phyloP scores from a whole-genome alignment of 2,329 filamentous ascomycete species.

The Fusarium nurragi region DNA sequence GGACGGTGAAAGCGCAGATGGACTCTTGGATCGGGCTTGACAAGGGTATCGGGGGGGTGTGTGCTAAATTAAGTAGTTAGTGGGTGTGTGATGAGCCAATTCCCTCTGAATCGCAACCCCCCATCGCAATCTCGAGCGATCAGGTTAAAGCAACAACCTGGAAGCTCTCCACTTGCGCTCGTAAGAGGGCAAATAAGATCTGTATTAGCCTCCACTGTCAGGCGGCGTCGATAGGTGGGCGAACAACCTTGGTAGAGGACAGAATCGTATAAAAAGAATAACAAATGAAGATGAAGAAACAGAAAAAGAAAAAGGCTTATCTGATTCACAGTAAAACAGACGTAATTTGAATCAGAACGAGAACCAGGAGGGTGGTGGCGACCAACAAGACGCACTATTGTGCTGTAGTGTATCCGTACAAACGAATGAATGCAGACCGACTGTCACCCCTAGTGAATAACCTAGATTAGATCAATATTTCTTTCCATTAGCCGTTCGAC shows the following conservation, averaged over 20 bases:
- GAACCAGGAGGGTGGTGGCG: background rate
- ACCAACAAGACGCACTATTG: background rate
- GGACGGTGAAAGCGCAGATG: conserved; percentile 35
- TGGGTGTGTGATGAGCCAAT: background rate
- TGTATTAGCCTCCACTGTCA: conserved; percentile 21
- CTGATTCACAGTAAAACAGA: background rate
- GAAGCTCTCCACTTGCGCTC: conserved; percentile 38
- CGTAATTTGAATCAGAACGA: background rate
- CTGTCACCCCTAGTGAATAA: background rate
- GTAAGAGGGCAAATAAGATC: conserved; percentile 44
- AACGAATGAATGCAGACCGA: conserved; percentile 9
- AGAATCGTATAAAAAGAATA: background rate
- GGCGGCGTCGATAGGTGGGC: conserved; percentile 25
- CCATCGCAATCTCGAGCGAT: conserved; percentile 44
- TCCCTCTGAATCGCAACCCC: conserved; percentile 8
- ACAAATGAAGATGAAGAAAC: background rate
- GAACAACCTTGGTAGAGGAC: background rate
- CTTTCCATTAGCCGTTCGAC: background rate
- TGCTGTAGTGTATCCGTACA: background rate
- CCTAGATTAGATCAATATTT: background rate
- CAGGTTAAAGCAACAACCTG: conserved; percentile 39
- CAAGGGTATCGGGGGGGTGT: conserved; percentile 19
- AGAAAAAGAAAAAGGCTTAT: background rate
- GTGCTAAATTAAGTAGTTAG: conserved; percentile 6
- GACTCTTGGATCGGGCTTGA: conserved; percentile 34